A percentile compares a stretch with the other conserved stretches of the same genome.
Evolutionary conservation across 2,329 filamentous ascomycete genomes (phyloP).

Genomic region (Lachnellula hyalina): DNA sequence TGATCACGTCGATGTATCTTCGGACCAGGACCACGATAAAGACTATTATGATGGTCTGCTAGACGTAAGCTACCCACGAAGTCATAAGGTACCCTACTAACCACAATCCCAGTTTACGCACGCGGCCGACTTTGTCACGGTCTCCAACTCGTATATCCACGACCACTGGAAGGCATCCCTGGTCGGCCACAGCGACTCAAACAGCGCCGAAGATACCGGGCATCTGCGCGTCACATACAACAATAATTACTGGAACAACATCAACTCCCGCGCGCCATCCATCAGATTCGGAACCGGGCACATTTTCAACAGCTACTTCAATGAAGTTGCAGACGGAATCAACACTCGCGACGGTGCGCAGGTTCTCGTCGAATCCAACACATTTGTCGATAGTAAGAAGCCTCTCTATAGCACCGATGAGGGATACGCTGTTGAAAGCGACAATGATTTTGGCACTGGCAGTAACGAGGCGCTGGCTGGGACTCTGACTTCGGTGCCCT

Average conservation of each 20-base stretch:
- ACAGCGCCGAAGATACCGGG: constrained; percentile 52
- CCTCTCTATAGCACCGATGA: constrained; percentile 40
- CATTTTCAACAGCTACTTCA: constrained; percentile 50
- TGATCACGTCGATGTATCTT: constrained; percentile 46
- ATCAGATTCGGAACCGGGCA: constrained; percentile 64
- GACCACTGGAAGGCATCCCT: constrained; percentile 58
- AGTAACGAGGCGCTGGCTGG: constrained; percentile 45
- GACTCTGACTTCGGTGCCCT: constrained; percentile 47
- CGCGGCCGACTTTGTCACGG: constrained; percentile 55
- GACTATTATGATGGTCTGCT: constrained; percentile 66
- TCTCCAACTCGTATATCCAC: constrained; percentile 46
- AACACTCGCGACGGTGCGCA: constrained; percentile 52
- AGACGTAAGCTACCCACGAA: constrained; percentile 34
- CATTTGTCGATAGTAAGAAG: constrained; percentile 41
- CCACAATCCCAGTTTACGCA: constrained; percentile 42
- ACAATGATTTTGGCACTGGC: constrained; percentile 44
- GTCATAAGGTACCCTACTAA: background rate
- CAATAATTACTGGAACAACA: constrained; percentile 61
- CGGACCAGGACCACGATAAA: constrained; percentile 53
- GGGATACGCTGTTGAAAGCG: constrained; percentile 39
- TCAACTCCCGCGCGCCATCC: constrained; percentile 58
- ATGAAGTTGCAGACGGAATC: constrained; percentile 44
- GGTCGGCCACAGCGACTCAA: constrained; percentile 55
- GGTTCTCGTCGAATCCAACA: constrained; percentile 50
- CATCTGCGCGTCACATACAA: constrained; percentile 59